These are phyloP conservation scores for Aspergillus flavus DNA, from an alignment of 2,329 filamentous ascomycete species.

Conservation along the genomic window DNA sequence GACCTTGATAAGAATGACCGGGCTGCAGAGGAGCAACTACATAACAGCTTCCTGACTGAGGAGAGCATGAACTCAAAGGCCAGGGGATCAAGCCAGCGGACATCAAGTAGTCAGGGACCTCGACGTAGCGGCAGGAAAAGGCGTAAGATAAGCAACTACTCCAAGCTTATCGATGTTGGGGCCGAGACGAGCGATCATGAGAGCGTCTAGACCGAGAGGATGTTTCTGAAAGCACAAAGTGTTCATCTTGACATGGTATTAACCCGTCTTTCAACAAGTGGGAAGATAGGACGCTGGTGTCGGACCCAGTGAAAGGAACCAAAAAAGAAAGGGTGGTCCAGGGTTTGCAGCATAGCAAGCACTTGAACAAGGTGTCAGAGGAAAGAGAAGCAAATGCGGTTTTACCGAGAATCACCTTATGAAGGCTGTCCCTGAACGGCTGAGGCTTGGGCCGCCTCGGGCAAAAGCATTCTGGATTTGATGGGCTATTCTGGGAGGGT, in stretches of 20 bases:
- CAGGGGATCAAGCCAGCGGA: slow-evolving; percentile 3
- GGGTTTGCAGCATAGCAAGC: background rate
- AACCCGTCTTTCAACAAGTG: too few relatives aligned
- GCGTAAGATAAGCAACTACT: slow-evolving; percentile 36
- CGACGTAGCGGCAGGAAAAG: slow-evolving; percentile 27
- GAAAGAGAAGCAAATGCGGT: background rate
- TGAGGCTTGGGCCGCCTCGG: background rate
- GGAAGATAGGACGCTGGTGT: background rate
- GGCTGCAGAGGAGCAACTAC: slow-evolving; percentile 3
- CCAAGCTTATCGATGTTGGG: slow-evolving; percentile 34
- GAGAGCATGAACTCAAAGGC: background rate
- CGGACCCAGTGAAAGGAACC: background rate
- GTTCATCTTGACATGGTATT: background rate
- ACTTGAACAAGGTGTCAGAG: background rate
- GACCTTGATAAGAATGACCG: slow-evolving; percentile 13
- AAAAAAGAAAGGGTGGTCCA: too few relatives aligned
- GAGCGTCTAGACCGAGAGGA: background rate
- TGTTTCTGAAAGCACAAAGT: background rate
- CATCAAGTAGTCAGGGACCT: slow-evolving; percentile 8
- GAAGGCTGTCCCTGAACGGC: too few relatives aligned
- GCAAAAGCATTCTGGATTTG: background rate
- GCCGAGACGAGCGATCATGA: slow-evolving; percentile 25
- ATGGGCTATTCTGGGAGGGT: background rate
- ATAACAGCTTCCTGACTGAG: background rate
- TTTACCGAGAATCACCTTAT: background rate